Percentiles rank a stretch among this genome's conserved stretches.
These are phyloP conservation scores for Kodamaea sp. DNA, from an alignment of 1,139 yeast species.

Conservation along the genomic window DNA sequence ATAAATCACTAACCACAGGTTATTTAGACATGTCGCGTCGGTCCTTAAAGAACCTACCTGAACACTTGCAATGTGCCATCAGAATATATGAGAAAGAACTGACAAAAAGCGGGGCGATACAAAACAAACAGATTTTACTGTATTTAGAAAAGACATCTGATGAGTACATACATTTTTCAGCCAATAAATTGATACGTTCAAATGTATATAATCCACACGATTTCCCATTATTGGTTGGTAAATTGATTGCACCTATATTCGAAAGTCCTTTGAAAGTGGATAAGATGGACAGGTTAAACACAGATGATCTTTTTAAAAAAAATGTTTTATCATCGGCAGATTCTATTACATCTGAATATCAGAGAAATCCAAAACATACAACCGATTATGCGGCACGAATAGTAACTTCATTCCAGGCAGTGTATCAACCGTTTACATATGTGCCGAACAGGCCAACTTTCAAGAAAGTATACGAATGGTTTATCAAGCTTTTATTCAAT, in stretches of 20 bases:
- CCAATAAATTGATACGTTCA: slow-evolving; percentile 16
- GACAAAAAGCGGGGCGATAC: slow-evolving; percentile 6
- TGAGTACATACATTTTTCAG: slow-evolving; percentile 20
- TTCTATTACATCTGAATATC: slow-evolving; percentile 13
- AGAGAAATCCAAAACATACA: slow-evolving; percentile 15
- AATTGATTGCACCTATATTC: slow-evolving; percentile 19
- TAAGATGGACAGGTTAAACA: slow-evolving; percentile 12
- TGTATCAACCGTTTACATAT: slow-evolving; percentile 17
- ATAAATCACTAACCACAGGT: neutral
- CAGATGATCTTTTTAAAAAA: slow-evolving; percentile 15
- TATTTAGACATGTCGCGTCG: slow-evolving; percentile 13
- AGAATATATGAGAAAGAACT: slow-evolving; percentile 13
- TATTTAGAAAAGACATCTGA: slow-evolving; percentile 17
- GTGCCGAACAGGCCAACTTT: slow-evolving; percentile 14
- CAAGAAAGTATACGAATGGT: slow-evolving; percentile 29
- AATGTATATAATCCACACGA: slow-evolving; percentile 17
- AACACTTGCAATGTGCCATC: slow-evolving; percentile 10
- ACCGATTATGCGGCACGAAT: slow-evolving; percentile 23
- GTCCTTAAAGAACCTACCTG: slow-evolving; percentile 17
- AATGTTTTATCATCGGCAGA: slow-evolving; percentile 5
- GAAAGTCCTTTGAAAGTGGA: slow-evolving; percentile 14
- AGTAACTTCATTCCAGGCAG: slow-evolving; percentile 21
- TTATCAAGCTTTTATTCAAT: slow-evolving; percentile 20
- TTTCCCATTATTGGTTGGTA: slow-evolving; percentile 21
- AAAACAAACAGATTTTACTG: slow-evolving; percentile 11